A percentile compares a stretch with the other conserved stretches of the same genome.
These are phyloP conservation scores for Diaporthe caulivora DNA, from an alignment of 2,329 filamentous ascomycete species.

Conservation along the genomic window DNA sequence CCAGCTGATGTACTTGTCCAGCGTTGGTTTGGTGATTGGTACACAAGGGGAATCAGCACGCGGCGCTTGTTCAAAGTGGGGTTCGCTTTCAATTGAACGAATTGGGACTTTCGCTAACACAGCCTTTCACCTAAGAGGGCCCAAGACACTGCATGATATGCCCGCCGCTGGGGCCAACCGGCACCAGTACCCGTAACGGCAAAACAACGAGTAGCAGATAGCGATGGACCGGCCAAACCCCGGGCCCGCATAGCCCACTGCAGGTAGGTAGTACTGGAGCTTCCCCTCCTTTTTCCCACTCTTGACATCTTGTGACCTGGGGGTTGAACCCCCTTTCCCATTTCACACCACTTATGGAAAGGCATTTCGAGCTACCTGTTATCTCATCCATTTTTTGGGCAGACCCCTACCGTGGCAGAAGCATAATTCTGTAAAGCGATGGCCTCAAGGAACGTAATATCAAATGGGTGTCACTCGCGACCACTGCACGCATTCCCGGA, in stretches of 20 bases:
- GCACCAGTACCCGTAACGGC: neutral
- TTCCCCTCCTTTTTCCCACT: constrained; percentile 37
- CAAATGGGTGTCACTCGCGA: neutral
- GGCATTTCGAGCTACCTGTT: neutral
- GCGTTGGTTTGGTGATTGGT: neutral
- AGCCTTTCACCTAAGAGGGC: neutral
- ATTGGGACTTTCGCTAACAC: neutral
- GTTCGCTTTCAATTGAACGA: neutral
- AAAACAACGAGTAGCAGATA: neutral
- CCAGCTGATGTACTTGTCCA: neutral
- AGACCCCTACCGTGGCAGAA: neutral
- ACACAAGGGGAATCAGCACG: neutral
- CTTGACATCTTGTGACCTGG: neutral
- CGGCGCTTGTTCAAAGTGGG: neutral
- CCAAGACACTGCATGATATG: neutral
- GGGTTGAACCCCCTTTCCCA: neutral
- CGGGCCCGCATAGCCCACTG: no score
- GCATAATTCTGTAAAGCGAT: neutral
- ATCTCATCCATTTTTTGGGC: neutral
- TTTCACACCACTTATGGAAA: neutral
- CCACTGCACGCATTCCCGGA: neutral
- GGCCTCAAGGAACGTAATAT: neutral
- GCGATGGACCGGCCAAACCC: neutral
- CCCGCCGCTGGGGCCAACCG: neutral
- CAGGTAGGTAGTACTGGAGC: neutral